These are phyloP conservation scores for Mrakia blollopis DNA, from an alignment of 768 basidiomycete species.

Conservation along the genomic window DNA sequence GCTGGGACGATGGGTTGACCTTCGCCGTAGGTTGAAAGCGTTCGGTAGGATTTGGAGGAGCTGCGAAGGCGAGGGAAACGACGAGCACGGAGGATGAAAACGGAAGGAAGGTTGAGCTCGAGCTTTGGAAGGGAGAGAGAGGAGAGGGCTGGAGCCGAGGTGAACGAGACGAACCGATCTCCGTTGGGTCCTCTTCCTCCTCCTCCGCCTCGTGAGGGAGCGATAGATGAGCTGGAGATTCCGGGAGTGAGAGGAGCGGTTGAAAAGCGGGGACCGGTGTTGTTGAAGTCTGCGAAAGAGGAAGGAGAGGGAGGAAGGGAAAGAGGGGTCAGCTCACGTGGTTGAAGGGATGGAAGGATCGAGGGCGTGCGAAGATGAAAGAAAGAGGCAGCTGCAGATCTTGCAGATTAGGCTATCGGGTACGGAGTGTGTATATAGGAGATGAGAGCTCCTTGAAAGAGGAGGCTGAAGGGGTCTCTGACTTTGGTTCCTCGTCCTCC, in stretches of 20 bases:
- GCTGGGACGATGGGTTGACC: constrained; percentile 23
- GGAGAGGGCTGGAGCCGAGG: not conserved
- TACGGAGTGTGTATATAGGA: no score
- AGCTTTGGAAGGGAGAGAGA: not conserved
- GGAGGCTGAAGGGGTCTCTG: no score
- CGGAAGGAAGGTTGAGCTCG: not conserved
- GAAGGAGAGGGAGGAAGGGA: not conserved
- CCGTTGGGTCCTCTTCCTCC: constrained; percentile 1
- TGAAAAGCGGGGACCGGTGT: constrained; percentile 28
- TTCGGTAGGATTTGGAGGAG: constrained; percentile 13
- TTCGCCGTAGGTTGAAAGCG: not conserved
- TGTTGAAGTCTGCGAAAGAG: constrained; percentile 33
- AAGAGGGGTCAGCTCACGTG: not conserved
- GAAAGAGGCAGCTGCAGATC: no score
- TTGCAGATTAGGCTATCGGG: no score
- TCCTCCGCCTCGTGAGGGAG: not conserved
- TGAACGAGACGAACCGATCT: not conserved
- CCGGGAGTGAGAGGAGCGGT: constrained; percentile 23
- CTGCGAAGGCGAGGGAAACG: not conserved
- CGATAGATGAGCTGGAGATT: constrained; percentile 15
- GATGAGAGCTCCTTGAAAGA: no score
- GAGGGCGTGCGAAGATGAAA: not conserved
- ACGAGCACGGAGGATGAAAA: not conserved
- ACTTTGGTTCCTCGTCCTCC: no score
- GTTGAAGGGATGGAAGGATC: not conserved